phyloP scores from a whole-genome alignment of 2,329 filamentous ascomycete species.

The Aspergillus vadensis region DNA sequence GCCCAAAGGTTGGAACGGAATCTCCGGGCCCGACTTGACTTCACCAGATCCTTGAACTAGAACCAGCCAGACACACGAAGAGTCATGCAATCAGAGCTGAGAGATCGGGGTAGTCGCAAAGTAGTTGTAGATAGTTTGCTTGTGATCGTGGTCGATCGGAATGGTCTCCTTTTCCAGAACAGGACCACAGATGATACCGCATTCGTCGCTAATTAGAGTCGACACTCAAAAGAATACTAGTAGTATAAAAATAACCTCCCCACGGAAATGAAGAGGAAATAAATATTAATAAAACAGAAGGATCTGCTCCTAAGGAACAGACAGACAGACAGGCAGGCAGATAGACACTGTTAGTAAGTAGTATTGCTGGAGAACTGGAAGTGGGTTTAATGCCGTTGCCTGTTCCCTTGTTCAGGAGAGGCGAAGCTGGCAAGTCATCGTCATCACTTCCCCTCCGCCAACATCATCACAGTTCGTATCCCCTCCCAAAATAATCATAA shows the following conservation, averaged over 20 bases:
- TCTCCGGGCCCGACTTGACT: slow-evolving; percentile 17
- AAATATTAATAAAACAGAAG: slow-evolving; percentile 2
- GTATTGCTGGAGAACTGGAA: not conserved
- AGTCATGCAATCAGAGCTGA: slow-evolving; percentile 1
- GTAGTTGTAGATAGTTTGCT: not conserved
- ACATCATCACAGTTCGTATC: not conserved
- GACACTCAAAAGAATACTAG: not conserved
- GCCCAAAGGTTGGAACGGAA: slow-evolving; percentile 20
- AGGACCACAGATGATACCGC: not conserved
- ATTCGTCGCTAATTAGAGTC: not conserved
- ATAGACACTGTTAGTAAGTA: not conserved
- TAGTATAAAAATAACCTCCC: not conserved
- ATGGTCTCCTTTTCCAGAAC: not conserved
- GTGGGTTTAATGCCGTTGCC: slow-evolving; percentile 15
- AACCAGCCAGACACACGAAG: not conserved
- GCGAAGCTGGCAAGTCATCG: not conserved
- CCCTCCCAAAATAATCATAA: no score
- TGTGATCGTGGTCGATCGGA: slow-evolving; percentile 1
- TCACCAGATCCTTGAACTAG: slow-evolving; percentile 9
- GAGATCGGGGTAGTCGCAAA: not conserved
- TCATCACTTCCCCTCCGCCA: not conserved
- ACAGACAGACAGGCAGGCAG: not conserved
- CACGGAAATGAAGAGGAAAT: not conserved
- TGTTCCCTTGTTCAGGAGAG: slow-evolving; percentile 9
- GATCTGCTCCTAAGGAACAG: not conserved